Evolutionary conservation across 352 stramenopile genomes (phyloP).

Genomic region (Phytophthora rubi): DNA sequence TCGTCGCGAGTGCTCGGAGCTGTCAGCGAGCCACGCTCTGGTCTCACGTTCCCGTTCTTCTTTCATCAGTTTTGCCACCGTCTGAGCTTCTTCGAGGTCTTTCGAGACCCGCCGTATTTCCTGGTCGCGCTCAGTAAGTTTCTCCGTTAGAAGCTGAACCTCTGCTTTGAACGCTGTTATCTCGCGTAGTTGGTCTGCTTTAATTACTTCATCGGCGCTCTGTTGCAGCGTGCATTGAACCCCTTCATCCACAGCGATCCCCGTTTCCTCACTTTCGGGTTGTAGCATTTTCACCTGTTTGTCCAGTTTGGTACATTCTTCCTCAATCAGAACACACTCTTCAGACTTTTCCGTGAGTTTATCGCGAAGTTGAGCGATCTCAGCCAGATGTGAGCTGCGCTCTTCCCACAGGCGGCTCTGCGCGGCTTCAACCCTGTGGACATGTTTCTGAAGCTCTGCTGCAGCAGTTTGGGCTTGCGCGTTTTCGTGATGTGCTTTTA

Average conservation of each 20-base stretch:
- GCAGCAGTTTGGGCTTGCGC: constrained; percentile 14
- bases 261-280: constrained; percentile 9
- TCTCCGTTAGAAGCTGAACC: background rate
- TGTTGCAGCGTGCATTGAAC: constrained; percentile 25
- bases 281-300: constrained; percentile 19
- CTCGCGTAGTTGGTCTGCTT: constrained; percentile 7
- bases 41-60: constrained; percentile 11
- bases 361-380: constrained; percentile 34
- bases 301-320: constrained; percentile 23
- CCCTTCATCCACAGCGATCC: constrained; percentile 10
- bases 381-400: constrained; percentile 13
- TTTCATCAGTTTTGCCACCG: background rate
- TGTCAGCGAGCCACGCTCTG: background rate
- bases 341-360: constrained; percentile 29
- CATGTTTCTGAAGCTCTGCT: constrained; percentile 35
- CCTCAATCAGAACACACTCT: constrained; percentile 15
- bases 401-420: constrained; percentile 44
- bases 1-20: background rate
- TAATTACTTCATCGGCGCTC: constrained; percentile 12
- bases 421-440: constrained; percentile 37
- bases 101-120: constrained; percentile 7
- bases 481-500: constrained; percentile 28
- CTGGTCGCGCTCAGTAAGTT: constrained; percentile 18
- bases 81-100: constrained; percentile 14
- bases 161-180: constrained; percentile 12